Evolutionary conservation across 306 rosid species (phyloP), one percentile per base, ranked within the genome.

Genomic region (Cucurbita moschata): DNA sequence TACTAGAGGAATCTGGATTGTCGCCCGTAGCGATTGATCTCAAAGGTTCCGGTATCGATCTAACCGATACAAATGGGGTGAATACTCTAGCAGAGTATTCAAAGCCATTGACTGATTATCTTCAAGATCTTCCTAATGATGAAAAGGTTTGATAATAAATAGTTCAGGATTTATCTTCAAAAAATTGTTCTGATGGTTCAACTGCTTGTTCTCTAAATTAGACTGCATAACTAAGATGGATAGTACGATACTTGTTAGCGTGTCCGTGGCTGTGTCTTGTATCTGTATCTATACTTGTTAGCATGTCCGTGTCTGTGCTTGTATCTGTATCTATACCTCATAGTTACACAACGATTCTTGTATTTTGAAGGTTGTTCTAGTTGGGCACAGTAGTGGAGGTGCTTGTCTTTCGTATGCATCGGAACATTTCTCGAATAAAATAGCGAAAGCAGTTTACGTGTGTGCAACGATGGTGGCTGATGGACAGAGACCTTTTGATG

Each of bases 351-450:
- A 74, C 67, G 12, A 61, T 58, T 21, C 8, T 58, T 46, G 66
- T 75, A 8, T 59, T 75, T 72, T 74, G 79, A 82, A 94, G 98
- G 97, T 94, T 63, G 76, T 91, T 79, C 83, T 94, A 75, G 96
- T 94, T 71, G 99, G 96, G 77, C 99, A 94, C 81, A 91, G 99
- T 81, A 84, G 82, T 70, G 99, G 99, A 26, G 99, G 99, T 81
- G 97, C 99, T 52, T 91, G 97, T 72, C 71, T 94, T 79, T 94
- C 99, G 51, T 88, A 91, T 49, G 97, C 99, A 58, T 77, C 91
- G 88, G 99, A 95, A 80, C 92, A 86, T 77, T 91, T 85, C 78
- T 82, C 92, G 0, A 78, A 75, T 67, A 95, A 95, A 81, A 86
- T 91, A 76, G 85, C 96, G 50, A 95, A 91, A 82, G 96, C 96